Percentiles rank a stretch among this genome's conserved stretches.
Evolutionary conservation across 106 monocot genomes (phyloP).

Genomic region (Iris macrosiphon): DNA sequence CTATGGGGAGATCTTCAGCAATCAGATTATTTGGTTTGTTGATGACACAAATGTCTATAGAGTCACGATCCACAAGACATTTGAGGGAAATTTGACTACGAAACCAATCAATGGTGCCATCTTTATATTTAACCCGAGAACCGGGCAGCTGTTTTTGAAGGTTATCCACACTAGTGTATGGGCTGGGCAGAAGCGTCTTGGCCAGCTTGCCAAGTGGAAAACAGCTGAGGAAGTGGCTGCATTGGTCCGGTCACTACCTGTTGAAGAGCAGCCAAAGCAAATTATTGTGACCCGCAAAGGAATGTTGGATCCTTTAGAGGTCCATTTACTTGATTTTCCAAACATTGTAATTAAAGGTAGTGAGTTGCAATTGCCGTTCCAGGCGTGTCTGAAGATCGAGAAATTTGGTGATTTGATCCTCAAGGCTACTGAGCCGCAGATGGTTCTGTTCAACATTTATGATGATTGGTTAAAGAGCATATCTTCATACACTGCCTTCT

Average conservation of each 20-base stretch:
- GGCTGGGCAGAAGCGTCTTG: slow-evolving; percentile 99
- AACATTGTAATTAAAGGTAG: slow-evolving; percentile 99
- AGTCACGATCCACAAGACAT: slow-evolving; percentile 98
- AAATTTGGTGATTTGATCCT: slow-evolving; percentile 98
- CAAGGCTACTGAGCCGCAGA: slow-evolving; percentile 98
- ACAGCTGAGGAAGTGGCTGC: slow-evolving; percentile 99
- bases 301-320: slow-evolving; percentile 98
- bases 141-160: slow-evolving; percentile 96
- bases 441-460: slow-evolving; percentile 99
- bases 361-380: slow-evolving; percentile 97
- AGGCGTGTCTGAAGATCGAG: slow-evolving; percentile 98
- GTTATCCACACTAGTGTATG: slow-evolving; percentile 99
- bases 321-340: slow-evolving; percentile 96
- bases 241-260: slow-evolving; percentile 87
- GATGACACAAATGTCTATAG: slow-evolving; percentile 99
- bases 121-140: slow-evolving; percentile 98
- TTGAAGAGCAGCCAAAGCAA: slow-evolving; percentile 99
- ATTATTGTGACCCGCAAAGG: slow-evolving; percentile 99
- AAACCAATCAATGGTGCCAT: slow-evolving; percentile 99
- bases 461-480: slow-evolving; percentile 99
- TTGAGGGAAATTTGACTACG: slow-evolving; percentile 98
- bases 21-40: slow-evolving; percentile 99
- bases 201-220: slow-evolving; percentile 99
- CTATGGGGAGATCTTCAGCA: slow-evolving; percentile 99
- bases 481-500: slow-evolving; percentile 96